phyloP scores from a whole-genome alignment of 495 filamentous ascomycete genomes.

The Podospora didyma region DNA sequence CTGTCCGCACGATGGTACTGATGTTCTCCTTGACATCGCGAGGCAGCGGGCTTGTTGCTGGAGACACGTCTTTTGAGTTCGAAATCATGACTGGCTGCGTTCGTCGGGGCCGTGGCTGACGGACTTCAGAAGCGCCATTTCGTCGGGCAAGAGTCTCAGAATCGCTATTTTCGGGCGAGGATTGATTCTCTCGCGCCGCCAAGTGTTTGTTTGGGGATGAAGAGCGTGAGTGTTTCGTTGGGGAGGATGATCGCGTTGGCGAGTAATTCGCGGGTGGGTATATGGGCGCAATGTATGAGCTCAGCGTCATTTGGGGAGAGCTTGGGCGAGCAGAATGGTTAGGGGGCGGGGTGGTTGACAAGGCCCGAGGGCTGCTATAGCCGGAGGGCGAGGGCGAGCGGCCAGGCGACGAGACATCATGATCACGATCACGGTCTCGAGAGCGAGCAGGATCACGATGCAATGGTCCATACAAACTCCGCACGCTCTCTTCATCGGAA shows the following conservation, averaged over 20 bases:
- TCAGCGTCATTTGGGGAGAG: slow-evolving; percentile 62
- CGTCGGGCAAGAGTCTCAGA: slow-evolving; percentile 32
- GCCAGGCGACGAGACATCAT: slow-evolving; percentile 63
- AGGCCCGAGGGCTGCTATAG: slow-evolving; percentile 62
- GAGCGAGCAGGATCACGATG: background rate
- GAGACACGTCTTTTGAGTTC: slow-evolving; percentile 53
- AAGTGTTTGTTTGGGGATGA: slow-evolving; percentile 28
- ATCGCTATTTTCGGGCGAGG: slow-evolving; percentile 42
- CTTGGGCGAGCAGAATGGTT: slow-evolving; percentile 58
- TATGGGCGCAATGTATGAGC: slow-evolving; percentile 58
- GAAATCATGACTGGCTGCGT: slow-evolving; percentile 26
- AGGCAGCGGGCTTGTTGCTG: slow-evolving; percentile 54
- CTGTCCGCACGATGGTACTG: slow-evolving; percentile 72
- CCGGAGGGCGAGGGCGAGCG: slow-evolving; percentile 67
- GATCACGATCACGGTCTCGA: slow-evolving; percentile 26
- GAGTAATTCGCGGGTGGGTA: slow-evolving; percentile 60
- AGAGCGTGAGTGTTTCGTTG: slow-evolving; percentile 31
- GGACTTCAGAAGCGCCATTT: slow-evolving; percentile 33
- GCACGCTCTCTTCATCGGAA: slow-evolving; percentile 50
- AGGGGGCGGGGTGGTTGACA: slow-evolving; percentile 67
- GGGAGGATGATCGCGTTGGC: slow-evolving; percentile 33
- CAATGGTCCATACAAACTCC: slow-evolving; percentile 41
- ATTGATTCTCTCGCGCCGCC: slow-evolving; percentile 17
- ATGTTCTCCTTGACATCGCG: slow-evolving; percentile 74
- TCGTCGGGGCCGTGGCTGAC: slow-evolving; percentile 49